Evolutionary conservation across 2,329 filamentous ascomycete species (phyloP), one percentile per base, ranked within the genome.

Genomic region (Dothistroma pini): DNA sequence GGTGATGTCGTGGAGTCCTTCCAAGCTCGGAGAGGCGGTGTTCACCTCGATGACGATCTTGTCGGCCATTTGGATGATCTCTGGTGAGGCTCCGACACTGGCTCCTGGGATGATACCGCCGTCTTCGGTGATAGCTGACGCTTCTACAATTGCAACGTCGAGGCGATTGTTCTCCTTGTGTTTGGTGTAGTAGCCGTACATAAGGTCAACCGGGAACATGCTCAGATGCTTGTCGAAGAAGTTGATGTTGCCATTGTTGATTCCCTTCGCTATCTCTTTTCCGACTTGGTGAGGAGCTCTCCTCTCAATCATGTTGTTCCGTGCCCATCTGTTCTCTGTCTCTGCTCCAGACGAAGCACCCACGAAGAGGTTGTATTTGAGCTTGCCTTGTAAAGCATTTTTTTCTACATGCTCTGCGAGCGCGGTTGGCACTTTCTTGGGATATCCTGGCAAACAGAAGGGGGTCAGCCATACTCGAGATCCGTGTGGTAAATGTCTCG

Each of bases 11-110:
- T 96, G 91, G 19, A 96, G 84, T 56, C 91, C 92, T 75, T 95
- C 89, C 71, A 96, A 93, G 49, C 86, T 91, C 5, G 91, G 91
- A 55, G 90, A 85, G 1, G 91, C 81, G 0, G 92, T 96, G 81
- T 96, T 96, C 77, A 96, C 89, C 79, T 96, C 91, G 72, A 96
- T 90, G 72, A 96, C 91, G 77, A 96, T 86, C 84, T 96, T 96
- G 75, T 96, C 90, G 56, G 91, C 90, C 85, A 96, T 91, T 77
- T 96, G 91, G 54, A 96, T 83, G 57, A 96, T 82, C 75, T 96
- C 91, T 4, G 91, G 91, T 2, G 88, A 60, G 12, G 91, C 91
- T 58, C 91, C 91, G 29, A 96, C 90, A 34, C 60, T 62, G 8
- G 91, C 91, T 68, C 92, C 91, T 4, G 89, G 91, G 49, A 96